These are phyloP conservation scores for Amauroascus verrucosus DNA, from an alignment of 2,329 filamentous ascomycete genomes.

Conservation along the genomic window DNA sequence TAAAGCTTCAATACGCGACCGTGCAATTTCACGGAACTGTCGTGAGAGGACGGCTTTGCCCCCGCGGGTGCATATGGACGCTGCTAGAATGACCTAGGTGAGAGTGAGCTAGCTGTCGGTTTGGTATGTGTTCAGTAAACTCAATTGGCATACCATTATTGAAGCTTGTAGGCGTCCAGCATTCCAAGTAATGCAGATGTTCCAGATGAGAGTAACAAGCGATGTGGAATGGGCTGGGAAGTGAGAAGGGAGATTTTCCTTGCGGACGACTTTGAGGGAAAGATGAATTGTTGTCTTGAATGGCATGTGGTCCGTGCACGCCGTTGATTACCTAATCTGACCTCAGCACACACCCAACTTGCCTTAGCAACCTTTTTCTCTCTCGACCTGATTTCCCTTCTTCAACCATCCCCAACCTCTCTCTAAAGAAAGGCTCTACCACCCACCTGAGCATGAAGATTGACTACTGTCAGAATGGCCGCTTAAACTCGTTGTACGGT, in stretches of 20 bases:
- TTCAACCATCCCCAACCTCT: not conserved
- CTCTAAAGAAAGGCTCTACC: not conserved
- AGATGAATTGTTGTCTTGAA: constrained; percentile 13
- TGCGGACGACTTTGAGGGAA: not conserved
- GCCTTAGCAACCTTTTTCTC: not conserved
- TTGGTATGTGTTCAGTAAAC: too few species aligned
- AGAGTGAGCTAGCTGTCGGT: constrained; percentile 3
- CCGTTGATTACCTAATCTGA: too few species aligned
- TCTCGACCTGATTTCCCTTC: not conserved
- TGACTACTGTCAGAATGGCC: not conserved
- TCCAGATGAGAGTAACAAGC: not conserved
- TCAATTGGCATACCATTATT: constrained; percentile 11
- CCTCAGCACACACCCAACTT: too few species aligned
- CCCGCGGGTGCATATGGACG: constrained; percentile 95
- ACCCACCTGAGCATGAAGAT: not conserved
- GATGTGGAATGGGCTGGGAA: not conserved
- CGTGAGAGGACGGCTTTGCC: constrained; percentile 97
- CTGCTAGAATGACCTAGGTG: constrained; percentile 84
- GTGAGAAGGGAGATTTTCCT: too few species aligned
- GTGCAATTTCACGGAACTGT: constrained; percentile 94
- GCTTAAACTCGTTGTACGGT: not conserved
- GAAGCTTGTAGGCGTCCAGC: not conserved
- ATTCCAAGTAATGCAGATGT: not conserved
- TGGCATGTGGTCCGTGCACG: constrained; percentile 7
- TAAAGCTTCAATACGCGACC: constrained; percentile 90